A percentile compares a stretch with the other conserved stretches of the same genome.
Evolutionary conservation across 2,329 filamentous ascomycete species (phyloP).

Genomic region (Stagonosporopsis vannaccii): DNA sequence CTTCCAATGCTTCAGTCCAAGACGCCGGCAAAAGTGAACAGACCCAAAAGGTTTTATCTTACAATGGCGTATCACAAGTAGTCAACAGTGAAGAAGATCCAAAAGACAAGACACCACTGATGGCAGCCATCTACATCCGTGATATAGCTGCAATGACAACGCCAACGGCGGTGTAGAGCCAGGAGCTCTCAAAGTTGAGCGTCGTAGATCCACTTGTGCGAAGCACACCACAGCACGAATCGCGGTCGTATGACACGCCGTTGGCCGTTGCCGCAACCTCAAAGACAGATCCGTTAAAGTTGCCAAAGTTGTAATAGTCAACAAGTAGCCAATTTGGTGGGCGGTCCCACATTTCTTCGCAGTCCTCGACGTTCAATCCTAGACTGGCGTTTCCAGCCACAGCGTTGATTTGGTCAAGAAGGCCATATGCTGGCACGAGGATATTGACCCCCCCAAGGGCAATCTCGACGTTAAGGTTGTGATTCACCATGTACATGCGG

Average conservation of each 20-base stretch:
- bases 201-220: not conserved
- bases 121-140: not conserved
- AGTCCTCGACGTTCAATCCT: constrained; percentile 37
- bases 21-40: not conserved
- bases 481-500: constrained; percentile 83
- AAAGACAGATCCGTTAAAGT: constrained; percentile 46
- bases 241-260: constrained; percentile 30
- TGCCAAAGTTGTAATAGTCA: constrained; percentile 47
- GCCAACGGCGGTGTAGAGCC: not conserved
- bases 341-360: constrained; percentile 39
- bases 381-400: constrained; percentile 37
- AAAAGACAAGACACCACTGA: not conserved
- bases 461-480: constrained; percentile 80
- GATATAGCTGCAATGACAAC: not conserved
- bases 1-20: not conserved
- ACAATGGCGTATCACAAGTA: not conserved
- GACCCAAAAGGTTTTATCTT: not conserved
- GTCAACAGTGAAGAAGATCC: not conserved
- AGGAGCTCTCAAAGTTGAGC: not conserved
- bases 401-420: constrained; percentile 41
- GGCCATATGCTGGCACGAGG: constrained; percentile 41
- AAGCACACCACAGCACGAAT: constrained; percentile 33
- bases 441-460: constrained; percentile 50
- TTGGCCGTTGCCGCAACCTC: constrained; percentile 61
- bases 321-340: constrained; percentile 48